phyloP scores from a whole-genome alignment of 306 rosid species.

The Styphnolobium japonicum region DNA sequence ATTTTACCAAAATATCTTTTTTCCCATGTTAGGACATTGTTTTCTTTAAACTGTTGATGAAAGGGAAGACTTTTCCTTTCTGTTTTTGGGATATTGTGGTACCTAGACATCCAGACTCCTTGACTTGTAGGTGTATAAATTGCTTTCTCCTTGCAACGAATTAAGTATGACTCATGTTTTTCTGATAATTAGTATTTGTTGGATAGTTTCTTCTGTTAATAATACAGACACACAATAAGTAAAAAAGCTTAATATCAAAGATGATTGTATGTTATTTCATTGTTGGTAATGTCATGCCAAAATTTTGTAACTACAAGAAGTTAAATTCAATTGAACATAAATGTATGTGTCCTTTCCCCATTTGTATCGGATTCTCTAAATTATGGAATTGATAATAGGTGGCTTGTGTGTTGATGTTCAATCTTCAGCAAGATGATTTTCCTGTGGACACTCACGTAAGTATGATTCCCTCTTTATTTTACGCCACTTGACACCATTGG shows the following conservation, averaged over 20 bases:
- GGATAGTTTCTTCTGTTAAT: neutral
- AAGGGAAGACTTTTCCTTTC: neutral
- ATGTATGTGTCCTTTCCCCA: neutral
- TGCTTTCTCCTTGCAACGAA: neutral
- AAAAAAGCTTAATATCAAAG: too few species aligned
- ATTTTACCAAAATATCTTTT: neutral
- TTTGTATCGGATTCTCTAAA: conserved; percentile 12
- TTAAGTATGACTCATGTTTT: neutral
- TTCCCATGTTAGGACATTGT: neutral
- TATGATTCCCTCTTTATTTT: conserved; percentile 20
- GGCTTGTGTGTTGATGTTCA: conserved; percentile 51
- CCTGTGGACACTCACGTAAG: conserved; percentile 97
- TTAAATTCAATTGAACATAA: conserved; percentile 12
- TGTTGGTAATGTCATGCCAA: neutral
- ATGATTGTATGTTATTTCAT: conserved; percentile 15
- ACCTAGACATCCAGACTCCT: neutral
- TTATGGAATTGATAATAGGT: conserved; percentile 34
- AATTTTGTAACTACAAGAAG: neutral
- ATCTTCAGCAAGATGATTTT: conserved; percentile 87
- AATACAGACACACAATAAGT: too few species aligned
- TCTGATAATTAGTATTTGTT: too few species aligned
- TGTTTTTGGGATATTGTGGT: conserved; percentile 1
- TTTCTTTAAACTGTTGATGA: neutral
- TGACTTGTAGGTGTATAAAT: neutral
- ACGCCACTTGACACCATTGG: neutral